Evolutionary conservation across 2,329 filamentous ascomycete genomes (phyloP).

Genomic region (Ploettnerulaceae sp.): DNA sequence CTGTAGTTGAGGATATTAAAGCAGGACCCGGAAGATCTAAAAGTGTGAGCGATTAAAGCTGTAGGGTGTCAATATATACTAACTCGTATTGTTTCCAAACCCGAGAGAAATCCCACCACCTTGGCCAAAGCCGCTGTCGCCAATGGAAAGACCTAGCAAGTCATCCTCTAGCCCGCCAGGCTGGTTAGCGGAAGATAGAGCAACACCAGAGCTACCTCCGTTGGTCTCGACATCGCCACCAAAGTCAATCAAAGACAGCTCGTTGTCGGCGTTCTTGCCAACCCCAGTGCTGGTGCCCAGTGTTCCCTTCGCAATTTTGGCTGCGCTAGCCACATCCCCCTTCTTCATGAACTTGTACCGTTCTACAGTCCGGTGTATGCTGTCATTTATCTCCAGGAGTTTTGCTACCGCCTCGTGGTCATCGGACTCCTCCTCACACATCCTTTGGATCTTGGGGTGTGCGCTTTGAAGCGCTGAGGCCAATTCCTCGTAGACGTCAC

Average conservation of each 20-base stretch:
- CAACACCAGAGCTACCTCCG: slow-evolving; percentile 42
- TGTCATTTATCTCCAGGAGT: slow-evolving; percentile 95
- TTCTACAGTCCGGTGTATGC: slow-evolving; percentile 94
- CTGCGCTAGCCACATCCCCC: slow-evolving; percentile 80
- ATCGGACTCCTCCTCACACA: slow-evolving; percentile 98
- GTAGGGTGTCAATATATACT: too few species aligned
- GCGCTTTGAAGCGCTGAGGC: slow-evolving; percentile 85
- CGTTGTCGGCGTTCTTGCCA: slow-evolving; percentile 62
- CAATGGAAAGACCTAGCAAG: slow-evolving; percentile 80
- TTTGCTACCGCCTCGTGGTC: slow-evolving; percentile 95
- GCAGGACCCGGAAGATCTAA: slow-evolving; percentile 59
- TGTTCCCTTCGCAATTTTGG: slow-evolving; percentile 78
- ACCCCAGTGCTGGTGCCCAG: slow-evolving; percentile 62
- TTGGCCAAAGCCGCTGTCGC: slow-evolving; percentile 57
- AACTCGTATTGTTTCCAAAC: slow-evolving; percentile 64
- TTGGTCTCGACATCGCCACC: slow-evolving; percentile 59
- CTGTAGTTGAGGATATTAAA: slow-evolving; percentile 58
- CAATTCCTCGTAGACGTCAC: slow-evolving; percentile 74
- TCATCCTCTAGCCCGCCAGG: slow-evolving; percentile 79
- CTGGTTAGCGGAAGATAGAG: slow-evolving; percentile 37
- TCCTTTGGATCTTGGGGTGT: slow-evolving; percentile 97
- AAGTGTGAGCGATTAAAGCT: slow-evolving; percentile 31
- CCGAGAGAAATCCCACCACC: slow-evolving; percentile 81
- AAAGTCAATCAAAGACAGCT: slow-evolving; percentile 92
- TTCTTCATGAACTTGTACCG: slow-evolving; percentile 95